A percentile compares a stretch with the other conserved stretches of the same genome.
phyloP scores from a whole-genome alignment of 768 basidiomycete species.

The Leccinum variicolor region DNA sequence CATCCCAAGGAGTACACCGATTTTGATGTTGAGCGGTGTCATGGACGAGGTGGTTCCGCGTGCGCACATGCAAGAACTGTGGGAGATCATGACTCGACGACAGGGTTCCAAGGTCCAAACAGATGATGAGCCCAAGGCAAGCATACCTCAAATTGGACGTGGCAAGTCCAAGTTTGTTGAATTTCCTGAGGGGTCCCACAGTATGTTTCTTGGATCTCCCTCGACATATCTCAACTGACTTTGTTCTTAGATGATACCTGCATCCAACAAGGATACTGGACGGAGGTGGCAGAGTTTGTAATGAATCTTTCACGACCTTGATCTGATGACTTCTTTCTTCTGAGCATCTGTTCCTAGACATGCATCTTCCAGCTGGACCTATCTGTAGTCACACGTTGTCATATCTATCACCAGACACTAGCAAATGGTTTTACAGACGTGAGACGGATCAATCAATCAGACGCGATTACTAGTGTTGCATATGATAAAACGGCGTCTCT shows the following conservation, averaged over 20 bases:
- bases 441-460: neutral
- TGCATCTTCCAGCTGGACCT: neutral
- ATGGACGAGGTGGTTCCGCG: slow-evolving; percentile 53
- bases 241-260: slow-evolving; percentile 49
- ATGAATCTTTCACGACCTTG: slow-evolving; percentile 17
- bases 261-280: slow-evolving; percentile 53
- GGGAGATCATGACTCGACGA: slow-evolving; percentile 53
- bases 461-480: neutral
- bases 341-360: neutral
- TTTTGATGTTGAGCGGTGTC: slow-evolving; percentile 78
- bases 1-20: slow-evolving; percentile 64
- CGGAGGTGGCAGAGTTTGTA: slow-evolving; percentile 47
- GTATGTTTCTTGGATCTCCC: slow-evolving; percentile 31
- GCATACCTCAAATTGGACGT: slow-evolving; percentile 43
- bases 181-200: slow-evolving; percentile 53
- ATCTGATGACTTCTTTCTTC: neutral
- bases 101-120: slow-evolving; percentile 34
- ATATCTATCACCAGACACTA: neutral
- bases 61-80: slow-evolving; percentile 59
- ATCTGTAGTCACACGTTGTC: neutral
- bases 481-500: slow-evolving; percentile 12
- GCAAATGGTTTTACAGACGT: neutral
- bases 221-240: neutral
- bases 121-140: slow-evolving; percentile 29
- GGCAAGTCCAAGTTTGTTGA: slow-evolving; percentile 56